A percentile compares a stretch with the other conserved stretches of the same genome.
Conservation (phyloP, 148 eudicot genomes). For the Heliamphora exappendiculata region DNA sequence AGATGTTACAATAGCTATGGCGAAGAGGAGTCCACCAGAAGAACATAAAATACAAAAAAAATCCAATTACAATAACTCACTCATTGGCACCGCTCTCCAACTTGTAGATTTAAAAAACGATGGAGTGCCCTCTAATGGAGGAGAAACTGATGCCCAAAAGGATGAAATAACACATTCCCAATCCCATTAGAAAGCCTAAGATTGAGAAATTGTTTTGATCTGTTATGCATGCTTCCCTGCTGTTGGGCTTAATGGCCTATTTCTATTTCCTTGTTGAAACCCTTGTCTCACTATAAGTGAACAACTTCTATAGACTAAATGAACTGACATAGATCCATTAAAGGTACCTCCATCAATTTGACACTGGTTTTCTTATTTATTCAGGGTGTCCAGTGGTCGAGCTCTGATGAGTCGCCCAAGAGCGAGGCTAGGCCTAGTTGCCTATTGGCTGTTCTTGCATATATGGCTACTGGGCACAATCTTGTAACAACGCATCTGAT, state of each 20-base stretch:
- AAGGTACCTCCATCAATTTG: neutral
- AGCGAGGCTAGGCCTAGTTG: slow-evolving; percentile 72
- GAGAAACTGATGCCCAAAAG: too few relatives aligned
- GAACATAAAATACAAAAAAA: too few relatives aligned
- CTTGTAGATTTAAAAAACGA: too few relatives aligned
- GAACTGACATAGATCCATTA: neutral
- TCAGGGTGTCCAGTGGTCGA: slow-evolving; percentile 82
- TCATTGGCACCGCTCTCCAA: too few relatives aligned
- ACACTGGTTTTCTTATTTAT: neutral
- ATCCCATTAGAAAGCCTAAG: neutral
- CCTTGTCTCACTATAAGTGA: neutral
- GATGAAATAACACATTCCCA: too few relatives aligned
- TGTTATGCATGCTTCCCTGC: neutral
- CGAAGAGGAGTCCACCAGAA: too few relatives aligned
- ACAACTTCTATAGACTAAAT: neutral
- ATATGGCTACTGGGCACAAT: slow-evolving; percentile 80
- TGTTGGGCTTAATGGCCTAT: neutral
- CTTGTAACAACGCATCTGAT: slow-evolving; percentile 33
- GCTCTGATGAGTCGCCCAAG: slow-evolving; percentile 82
- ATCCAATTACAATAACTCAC: too few relatives aligned
- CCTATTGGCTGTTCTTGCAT: slow-evolving; percentile 80
- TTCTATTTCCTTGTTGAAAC: neutral
- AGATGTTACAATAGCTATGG: too few relatives aligned
- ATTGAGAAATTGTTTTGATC: neutral
- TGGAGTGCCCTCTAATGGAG: too few relatives aligned